Percentiles rank a stretch among this genome's conserved stretches.
These are phyloP conservation scores for Boletus subcaerulescens DNA, from an alignment of 768 basidiomycete species.

Conservation along the genomic window DNA sequence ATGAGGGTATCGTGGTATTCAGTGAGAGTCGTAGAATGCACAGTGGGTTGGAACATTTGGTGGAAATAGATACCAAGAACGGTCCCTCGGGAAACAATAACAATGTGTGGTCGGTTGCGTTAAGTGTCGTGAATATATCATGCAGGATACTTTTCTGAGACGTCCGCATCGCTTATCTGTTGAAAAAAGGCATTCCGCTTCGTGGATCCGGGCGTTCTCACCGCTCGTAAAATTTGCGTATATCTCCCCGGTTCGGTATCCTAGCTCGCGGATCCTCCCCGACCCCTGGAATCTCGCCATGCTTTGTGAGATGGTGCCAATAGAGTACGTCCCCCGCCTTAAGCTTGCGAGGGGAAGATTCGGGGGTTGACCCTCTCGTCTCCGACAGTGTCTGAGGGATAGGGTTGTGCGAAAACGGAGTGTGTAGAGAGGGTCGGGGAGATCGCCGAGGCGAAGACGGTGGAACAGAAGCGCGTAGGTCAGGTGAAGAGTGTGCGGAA, in stretches of 20 bases:
- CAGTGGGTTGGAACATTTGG: conserved; percentile 27
- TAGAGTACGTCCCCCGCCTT: conserved; percentile 61
- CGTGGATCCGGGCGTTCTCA: conserved; percentile 21
- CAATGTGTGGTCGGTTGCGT: conserved; percentile 15
- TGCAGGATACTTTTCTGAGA: conserved; percentile 13
- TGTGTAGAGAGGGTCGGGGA: conserved; percentile 15
- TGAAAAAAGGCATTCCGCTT: conserved; percentile 5
- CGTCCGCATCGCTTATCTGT: conserved; percentile 10
- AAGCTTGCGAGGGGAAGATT: conserved; percentile 38
- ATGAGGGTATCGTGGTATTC: conserved; percentile 36
- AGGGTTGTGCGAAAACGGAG: conserved; percentile 9
- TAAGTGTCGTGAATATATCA: conserved; percentile 27
- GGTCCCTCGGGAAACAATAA: conserved; percentile 17
- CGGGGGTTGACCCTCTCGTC: conserved; percentile 12
- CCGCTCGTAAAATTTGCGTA: conserved; percentile 23
- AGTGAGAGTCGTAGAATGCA: conserved; percentile 30
- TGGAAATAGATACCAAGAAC: conserved; percentile 30
- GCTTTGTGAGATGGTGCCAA: conserved; percentile 73
- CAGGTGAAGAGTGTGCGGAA: conserved; percentile 26
- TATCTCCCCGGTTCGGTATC: conserved; percentile 9
- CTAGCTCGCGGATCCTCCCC: conserved; percentile 58
- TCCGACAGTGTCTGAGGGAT: conserved; percentile 11
- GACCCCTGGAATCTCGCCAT: conserved; percentile 71
- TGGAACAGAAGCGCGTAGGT: conserved; percentile 14
- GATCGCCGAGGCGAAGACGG: conserved; percentile 26